These are phyloP conservation scores for Tetrastigma voinierianum DNA, from an alignment of 164 flowering plant species.

Conservation along the genomic window DNA sequence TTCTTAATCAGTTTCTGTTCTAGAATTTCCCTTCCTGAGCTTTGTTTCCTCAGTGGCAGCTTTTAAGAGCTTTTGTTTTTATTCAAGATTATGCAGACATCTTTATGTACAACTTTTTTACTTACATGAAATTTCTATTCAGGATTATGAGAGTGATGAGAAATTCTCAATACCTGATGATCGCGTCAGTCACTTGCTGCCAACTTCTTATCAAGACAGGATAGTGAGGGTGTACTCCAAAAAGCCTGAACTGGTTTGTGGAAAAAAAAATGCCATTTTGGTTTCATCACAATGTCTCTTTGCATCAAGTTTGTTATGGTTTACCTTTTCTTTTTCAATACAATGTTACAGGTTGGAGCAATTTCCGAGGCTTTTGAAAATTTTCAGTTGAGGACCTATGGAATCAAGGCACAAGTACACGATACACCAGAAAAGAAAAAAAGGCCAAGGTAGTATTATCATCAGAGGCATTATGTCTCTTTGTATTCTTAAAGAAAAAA, in stretches of 20 bases:
- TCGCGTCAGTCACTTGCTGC: conserved; percentile 51
- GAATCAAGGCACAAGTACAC: conserved; percentile 48
- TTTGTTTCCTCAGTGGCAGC: not conserved
- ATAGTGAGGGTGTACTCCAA: conserved; percentile 57
- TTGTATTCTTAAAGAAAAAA: not conserved
- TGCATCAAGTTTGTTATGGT: not conserved
- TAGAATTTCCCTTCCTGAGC: too few relatives aligned
- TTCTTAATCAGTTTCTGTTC: too few relatives aligned
- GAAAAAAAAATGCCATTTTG: not conserved
- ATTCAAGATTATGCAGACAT: too few relatives aligned
- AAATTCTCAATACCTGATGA: conserved; percentile 43
- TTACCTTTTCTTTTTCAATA: not conserved
- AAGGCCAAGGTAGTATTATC: conserved; percentile 19
- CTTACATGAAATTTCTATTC: conserved; percentile 7
- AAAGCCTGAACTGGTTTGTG: conserved; percentile 49
- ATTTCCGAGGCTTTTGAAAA: conserved; percentile 56
- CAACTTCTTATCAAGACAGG: conserved; percentile 44
- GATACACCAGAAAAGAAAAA: conserved; percentile 51
- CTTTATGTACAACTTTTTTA: not conserved
- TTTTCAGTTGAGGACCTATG: conserved; percentile 46
- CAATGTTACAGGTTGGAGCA: conserved; percentile 36
- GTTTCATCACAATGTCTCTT: not conserved
- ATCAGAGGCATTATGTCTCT: not conserved
- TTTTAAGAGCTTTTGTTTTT: not conserved
- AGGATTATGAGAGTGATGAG: conserved; percentile 53